Evolutionary conservation across 352 stramenopile genomes (phyloP), one percentile per base, ranked within the genome.

Genomic region (Blastocystis sp.): DNA sequence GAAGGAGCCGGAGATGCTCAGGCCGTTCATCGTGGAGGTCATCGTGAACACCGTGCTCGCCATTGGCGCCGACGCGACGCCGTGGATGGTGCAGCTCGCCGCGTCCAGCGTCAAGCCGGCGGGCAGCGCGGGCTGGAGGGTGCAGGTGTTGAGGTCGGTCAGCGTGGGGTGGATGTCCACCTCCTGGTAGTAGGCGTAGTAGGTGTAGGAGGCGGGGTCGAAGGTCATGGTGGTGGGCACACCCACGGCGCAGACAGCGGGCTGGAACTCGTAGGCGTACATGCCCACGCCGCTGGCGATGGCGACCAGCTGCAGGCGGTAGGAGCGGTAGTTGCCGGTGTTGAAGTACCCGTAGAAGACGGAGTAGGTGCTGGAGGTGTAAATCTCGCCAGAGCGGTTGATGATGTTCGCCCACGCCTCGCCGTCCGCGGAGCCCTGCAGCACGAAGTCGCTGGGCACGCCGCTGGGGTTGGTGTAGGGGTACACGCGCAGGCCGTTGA

Each of bases 401-500:
- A 65, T 65, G 59, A 65, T 23, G 59, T 7, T n/a, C 10, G 59
- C 23, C 59, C 59, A 65, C 2, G 66, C 4, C 45, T 14, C 17
- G 48, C 28, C 48, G 11, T 45, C 38, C 66, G 52, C 60, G 11
- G 69, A 38, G 62, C 69, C 69, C 19, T 79, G 38, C 14, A 79
- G 62, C 10, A 28, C 11, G 1, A 79, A 79, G 11, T 14, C 38
- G 5, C 38, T 17, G n/a, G 43, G 40, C 43, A 43, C 21, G 21
- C 14, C n/a, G 4, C 41, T 79, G 40, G 23, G 9, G 10, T 14
- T 19, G 5, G 38, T 10, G 21, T 60, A 79, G 7, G 69, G 69
- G 41, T 43, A 79, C 60, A 79, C 69, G 11, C 69, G 69, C 11
- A 79, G 10, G 10, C 43, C 48, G 60, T 79, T 79, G 19, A 79